Evolutionary conservation across 1,284 basidiomycete species (phyloP).

Genomic region (Vanrija sp.): DNA sequence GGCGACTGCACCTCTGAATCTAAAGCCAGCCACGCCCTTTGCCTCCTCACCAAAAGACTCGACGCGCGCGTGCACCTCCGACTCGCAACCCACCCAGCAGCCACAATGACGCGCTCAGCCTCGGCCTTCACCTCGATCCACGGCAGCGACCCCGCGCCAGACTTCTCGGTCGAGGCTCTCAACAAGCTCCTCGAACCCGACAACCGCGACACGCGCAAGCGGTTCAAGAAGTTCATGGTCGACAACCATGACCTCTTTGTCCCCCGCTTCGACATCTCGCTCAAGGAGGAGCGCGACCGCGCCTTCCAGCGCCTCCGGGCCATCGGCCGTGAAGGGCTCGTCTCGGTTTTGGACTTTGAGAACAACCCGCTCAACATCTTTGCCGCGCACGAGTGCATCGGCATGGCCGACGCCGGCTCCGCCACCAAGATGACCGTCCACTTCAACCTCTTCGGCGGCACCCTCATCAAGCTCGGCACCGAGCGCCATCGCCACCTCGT

Average conservation of each 20-base stretch:
- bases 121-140: conserved; percentile 6
- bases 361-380: conserved; percentile 15
- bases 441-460: conserved; percentile 15
- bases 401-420: conserved; percentile 6
- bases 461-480: conserved; percentile 13
- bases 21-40: too few relatives aligned
- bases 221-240: conserved; percentile 8
- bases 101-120: conserved; percentile 6
- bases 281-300: conserved; percentile 12
- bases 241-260: conserved; percentile 9
- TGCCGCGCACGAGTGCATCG: conserved; percentile 12
- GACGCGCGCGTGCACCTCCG: too few relatives aligned
- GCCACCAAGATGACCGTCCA: conserved; percentile 16
- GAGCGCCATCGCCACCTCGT: conserved; percentile 12
- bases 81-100: too few relatives aligned
- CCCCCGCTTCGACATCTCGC: conserved; percentile 14
- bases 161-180: conserved; percentile 7
- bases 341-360: conserved; percentile 14
- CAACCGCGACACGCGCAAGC: conserved; percentile 9
- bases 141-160: conserved; percentile 1
- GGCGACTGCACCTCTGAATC: too few relatives aligned
- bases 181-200: conserved; percentile 14
- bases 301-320: conserved; percentile 7
- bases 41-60: too few relatives aligned
- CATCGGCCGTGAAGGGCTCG: conserved; percentile 1